Percentiles rank a stretch among this genome's conserved stretches.
Conservation (phyloP, 1,284 basidiomycete species). For the Cryptococcus amylolentus region DNA sequence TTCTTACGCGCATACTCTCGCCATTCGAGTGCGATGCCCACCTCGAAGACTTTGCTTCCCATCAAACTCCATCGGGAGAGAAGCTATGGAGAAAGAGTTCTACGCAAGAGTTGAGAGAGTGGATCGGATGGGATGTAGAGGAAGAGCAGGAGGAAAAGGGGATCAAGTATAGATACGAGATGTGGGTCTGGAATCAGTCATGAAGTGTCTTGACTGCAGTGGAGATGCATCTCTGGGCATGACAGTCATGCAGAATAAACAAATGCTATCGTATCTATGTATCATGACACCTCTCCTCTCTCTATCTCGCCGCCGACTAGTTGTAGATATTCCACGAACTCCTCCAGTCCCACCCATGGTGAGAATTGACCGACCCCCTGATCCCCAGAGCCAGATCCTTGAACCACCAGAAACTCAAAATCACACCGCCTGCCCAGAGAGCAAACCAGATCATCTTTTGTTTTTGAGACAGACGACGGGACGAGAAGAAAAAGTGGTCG, state of each 20-base stretch:
- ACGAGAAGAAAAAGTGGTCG: constrained; percentile 86
- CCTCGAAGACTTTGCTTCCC: constrained; percentile 67
- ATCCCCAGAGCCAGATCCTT: constrained; percentile 83
- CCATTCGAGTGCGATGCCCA: constrained; percentile 86
- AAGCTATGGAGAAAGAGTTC: constrained; percentile 59
- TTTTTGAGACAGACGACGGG: constrained; percentile 58
- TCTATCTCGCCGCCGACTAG: background rate
- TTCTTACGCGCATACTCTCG: constrained; percentile 75
- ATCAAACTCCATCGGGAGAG: constrained; percentile 16
- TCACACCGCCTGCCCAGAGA: constrained; percentile 59
- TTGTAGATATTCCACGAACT: constrained; percentile 31
- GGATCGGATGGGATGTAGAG: constrained; percentile 74
- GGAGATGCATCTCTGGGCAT: background rate
- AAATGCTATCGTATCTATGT: constrained; percentile 6
- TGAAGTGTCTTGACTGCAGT: too few species aligned
- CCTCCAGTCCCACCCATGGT: constrained; percentile 77
- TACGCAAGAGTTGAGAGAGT: constrained; percentile 63
- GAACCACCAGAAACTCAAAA: constrained; percentile 92
- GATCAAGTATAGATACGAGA: constrained; percentile 81
- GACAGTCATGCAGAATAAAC: constrained; percentile 3
- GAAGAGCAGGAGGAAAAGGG: constrained; percentile 77
- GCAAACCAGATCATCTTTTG: constrained; percentile 73
- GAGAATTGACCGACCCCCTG: constrained; percentile 71
- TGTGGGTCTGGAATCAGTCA: constrained; percentile 64
- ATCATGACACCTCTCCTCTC: background rate